These are phyloP conservation scores for Lasiosphaeris hirsuta DNA, from an alignment of 495 filamentous ascomycete species.

Conservation along the genomic window DNA sequence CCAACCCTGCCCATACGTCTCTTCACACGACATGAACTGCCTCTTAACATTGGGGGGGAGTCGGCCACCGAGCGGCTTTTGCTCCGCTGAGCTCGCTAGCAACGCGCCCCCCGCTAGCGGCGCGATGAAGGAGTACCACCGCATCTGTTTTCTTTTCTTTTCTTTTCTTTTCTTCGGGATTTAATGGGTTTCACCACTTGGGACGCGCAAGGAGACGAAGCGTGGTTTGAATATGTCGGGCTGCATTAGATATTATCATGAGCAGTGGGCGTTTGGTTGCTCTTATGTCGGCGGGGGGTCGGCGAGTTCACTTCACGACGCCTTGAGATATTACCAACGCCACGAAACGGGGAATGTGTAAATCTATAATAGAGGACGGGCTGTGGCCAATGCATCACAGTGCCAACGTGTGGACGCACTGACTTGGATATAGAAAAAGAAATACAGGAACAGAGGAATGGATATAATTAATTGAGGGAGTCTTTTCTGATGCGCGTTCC, in stretches of 20 bases:
- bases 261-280: background rate
- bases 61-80: background rate
- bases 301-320: background rate
- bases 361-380: background rate
- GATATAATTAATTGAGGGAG: no score
- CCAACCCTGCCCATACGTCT: slow-evolving; percentile 37
- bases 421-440: slow-evolving; percentile 1
- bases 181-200: background rate
- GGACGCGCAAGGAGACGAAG: background rate
- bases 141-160: background rate
- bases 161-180: background rate
- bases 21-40: slow-evolving; percentile 31
- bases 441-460: background rate
- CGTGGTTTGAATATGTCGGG: background rate
- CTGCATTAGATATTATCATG: slow-evolving; percentile 1
- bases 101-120: background rate
- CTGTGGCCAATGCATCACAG: background rate
- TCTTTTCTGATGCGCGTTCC: no score
- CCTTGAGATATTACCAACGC: background rate
- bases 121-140: background rate
- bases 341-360: background rate
- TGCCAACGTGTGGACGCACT: background rate
- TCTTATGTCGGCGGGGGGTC: background rate
- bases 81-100: background rate
- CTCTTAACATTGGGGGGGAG: background rate